Base-by-base conservation (phyloP, 345 rosid genomes). In the Citropsis articulata region DNA sequence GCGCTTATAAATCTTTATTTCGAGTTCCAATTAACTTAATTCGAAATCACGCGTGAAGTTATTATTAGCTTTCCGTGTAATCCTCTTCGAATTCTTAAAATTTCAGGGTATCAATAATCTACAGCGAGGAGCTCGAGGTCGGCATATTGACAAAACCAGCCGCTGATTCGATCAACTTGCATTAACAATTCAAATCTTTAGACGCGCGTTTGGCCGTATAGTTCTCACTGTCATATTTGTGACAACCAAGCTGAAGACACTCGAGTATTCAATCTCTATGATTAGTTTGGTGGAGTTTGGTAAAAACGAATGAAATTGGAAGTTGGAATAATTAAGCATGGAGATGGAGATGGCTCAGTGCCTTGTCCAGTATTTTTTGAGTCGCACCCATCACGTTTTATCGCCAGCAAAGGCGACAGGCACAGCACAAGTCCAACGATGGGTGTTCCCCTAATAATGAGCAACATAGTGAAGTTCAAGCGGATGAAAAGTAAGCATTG, bases 71-170 rank as follows among this genome's bases (percentile, higher is more conserved):
- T 45, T 42, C 68, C 69, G 21, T 40, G 30, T 28, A 60, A 75
- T 75, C 63, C 67, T 75, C 78, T 21, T 75, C 71, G 35, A 75
- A 14, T 12, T 9, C 61, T 45, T 74, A 74, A 19, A 7, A 75
- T 40, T 27, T 27, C 55, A 24, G 50, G 31, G 38, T 14, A 13
- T 13, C 18, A 13, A 56, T 28, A n/a, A 27, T 73, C 45, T 61
- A 68, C 77, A 40, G 69, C 59, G 40, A 45, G 12, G 27, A 27
- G 69, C 67, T 60, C 56, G 36, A 63, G 67, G 16, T 27, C 21
- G 69, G 77, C 35, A 42, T 2, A 2, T 21, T 6, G 25, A 50
- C 36, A 10, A 36, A 10, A 36, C 28, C 36, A 7, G 66, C 65
- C 30, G 50, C 27, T 6, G 75, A 30, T 71, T 30, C 40, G 25